Evolutionary conservation across 2,329 filamentous ascomycete species (phyloP).

Genomic region (Didymella sp.): DNA sequence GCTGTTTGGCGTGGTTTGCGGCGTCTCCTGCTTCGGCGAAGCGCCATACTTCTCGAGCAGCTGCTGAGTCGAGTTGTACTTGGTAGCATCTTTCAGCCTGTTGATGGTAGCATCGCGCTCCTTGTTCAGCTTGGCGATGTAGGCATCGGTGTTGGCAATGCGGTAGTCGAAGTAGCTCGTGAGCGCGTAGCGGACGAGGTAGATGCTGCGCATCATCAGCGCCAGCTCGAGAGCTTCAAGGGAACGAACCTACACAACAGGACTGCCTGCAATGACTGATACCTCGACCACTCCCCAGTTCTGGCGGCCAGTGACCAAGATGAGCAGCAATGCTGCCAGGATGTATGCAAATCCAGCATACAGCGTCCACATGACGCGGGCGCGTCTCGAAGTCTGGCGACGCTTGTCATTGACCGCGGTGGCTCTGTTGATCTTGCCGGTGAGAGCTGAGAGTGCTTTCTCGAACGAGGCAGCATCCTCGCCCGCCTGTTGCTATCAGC

Average conservation of each 20-base stretch:
- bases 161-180: constrained; percentile 81
- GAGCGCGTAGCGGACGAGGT: constrained; percentile 70
- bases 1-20: constrained; percentile 36
- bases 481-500: constrained; percentile 64
- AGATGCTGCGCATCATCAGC: constrained; percentile 69
- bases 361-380: constrained; percentile 85
- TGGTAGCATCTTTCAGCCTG: constrained; percentile 92
- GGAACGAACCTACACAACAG: constrained; percentile 67
- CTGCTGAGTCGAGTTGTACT: constrained; percentile 93
- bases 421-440: constrained; percentile 79
- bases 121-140: constrained; percentile 76
- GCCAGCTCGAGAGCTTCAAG: not conserved
- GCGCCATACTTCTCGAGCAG: constrained; percentile 91
- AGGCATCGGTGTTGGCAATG: constrained; percentile 70
- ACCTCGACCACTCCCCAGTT: constrained; percentile 81
- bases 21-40: constrained; percentile 57
- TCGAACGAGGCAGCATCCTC: constrained; percentile 91
- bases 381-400: constrained; percentile 74
- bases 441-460: constrained; percentile 82
- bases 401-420: constrained; percentile 76
- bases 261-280: constrained; percentile 77
- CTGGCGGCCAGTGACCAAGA: constrained; percentile 83
- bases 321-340: constrained; percentile 80
- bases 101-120: constrained; percentile 89
- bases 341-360: constrained; percentile 92